Percentiles rank a stretch among this genome's conserved stretches.
Conservation (phyloP, 2,329 filamentous ascomycete genomes). For the Botrytis medusae region DNA sequence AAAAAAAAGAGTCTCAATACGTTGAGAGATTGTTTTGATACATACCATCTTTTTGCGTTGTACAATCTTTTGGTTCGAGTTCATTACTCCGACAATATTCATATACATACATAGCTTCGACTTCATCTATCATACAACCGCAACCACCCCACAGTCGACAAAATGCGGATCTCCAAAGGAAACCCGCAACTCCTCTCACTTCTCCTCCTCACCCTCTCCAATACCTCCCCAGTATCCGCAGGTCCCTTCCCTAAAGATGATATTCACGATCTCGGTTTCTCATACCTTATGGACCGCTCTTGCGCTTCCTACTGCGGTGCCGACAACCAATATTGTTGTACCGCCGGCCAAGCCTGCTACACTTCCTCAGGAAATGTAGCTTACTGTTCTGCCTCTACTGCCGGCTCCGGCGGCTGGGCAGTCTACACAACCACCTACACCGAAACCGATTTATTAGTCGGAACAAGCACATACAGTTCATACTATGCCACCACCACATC, state of each 20-base stretch:
- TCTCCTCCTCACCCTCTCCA: constrained; percentile 44
- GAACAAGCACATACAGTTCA: constrained; percentile 49
- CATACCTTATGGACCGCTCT: constrained; percentile 49
- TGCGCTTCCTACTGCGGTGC: constrained; percentile 56
- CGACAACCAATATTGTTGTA: constrained; percentile 57
- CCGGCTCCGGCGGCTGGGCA: constrained; percentile 31
- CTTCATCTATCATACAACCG: neutral
- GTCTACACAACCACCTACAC: constrained; percentile 54
- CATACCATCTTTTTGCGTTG: constrained; percentile 1
- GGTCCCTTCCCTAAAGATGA: constrained; percentile 52
- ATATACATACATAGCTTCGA: constrained; percentile 1
- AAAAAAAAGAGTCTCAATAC: neutral
- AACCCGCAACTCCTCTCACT: constrained; percentile 39
- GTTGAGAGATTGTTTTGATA: constrained; percentile 2
- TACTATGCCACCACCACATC: constrained; percentile 25
- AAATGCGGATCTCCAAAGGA: constrained; percentile 42
- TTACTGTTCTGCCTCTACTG: constrained; percentile 45
- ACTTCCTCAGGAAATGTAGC: constrained; percentile 51
- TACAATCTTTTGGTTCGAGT: neutral
- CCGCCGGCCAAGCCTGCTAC: constrained; percentile 49
- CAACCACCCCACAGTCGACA: constrained; percentile 28
- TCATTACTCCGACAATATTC: neutral
- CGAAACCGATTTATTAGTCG: constrained; percentile 52
- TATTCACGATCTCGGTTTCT: constrained; percentile 49
- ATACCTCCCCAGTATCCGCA: constrained; percentile 43